phyloP scores from a whole-genome alignment of 73 alveolate species.

The Blepharisma japonicum region DNA sequence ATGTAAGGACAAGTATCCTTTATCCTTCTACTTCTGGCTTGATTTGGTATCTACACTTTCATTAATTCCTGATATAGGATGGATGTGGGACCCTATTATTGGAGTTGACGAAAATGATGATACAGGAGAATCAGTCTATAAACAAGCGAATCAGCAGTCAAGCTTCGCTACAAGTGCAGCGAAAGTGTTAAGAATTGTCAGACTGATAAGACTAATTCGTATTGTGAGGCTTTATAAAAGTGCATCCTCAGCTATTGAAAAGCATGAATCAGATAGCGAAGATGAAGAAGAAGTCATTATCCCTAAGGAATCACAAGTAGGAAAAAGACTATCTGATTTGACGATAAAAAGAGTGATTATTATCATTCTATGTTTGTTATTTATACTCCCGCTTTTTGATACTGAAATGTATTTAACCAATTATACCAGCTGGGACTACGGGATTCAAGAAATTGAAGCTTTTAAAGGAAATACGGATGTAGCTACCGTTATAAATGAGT shows the following conservation, averaged over 20 bases:
- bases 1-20: constrained; percentile 40
- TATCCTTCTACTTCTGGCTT: constrained; percentile 68
- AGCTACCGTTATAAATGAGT: neutral
- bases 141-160: constrained; percentile 16
- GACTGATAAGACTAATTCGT: constrained; percentile 52
- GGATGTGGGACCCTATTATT: neutral
- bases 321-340: constrained; percentile 80
- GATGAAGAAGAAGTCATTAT: neutral
- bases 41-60: constrained; percentile 70
- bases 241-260: neutral
- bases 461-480: neutral
- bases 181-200: constrained; percentile 29
- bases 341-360: constrained; percentile 88
- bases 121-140: neutral
- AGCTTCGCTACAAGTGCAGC: neutral
- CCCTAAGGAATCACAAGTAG: constrained; percentile 77
- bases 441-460: neutral
- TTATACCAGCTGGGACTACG: constrained; percentile 4
- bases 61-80: constrained; percentile 51
- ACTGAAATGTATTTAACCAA: constrained; percentile 32
- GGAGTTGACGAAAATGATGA: neutral
- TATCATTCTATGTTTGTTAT: constrained; percentile 73
- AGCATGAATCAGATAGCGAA: neutral
- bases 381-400: constrained; percentile 65
- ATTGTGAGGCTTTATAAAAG: constrained; percentile 47